Conservation (phyloP, 2,329 filamentous ascomycete genomes). For the Alternaria sp. region DNA sequence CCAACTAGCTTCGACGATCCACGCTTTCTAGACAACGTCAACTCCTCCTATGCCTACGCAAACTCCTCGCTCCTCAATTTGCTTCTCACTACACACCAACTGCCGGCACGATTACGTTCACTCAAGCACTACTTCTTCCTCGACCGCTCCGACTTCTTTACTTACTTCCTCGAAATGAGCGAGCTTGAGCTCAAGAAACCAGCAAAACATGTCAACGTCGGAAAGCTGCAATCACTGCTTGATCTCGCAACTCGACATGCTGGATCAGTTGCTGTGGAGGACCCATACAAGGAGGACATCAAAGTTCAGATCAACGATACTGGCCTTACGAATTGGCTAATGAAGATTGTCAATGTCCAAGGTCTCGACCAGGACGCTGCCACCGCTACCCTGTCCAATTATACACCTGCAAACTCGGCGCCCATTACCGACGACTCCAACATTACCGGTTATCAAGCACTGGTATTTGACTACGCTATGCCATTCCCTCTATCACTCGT, state of each 20-base stretch:
- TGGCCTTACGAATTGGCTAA: constrained; percentile 89
- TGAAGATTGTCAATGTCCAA: constrained; percentile 95
- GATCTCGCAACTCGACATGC: constrained; percentile 96
- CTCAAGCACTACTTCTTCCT: constrained; percentile 99
- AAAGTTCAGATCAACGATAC: constrained; percentile 97
- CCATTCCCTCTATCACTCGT: constrained; percentile 96
- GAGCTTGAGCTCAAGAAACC: constrained; percentile 89
- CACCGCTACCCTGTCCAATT: constrained; percentile 69
- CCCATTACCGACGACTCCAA: constrained; percentile 78
- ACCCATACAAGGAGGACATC: constrained; percentile 98
- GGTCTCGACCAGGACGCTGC: constrained; percentile 86
- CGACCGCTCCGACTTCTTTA: constrained; percentile 96
- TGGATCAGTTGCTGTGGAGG: constrained; percentile 89
- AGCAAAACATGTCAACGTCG: constrained; percentile 86
- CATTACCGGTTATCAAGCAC: constrained; percentile 87
- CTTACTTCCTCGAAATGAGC: constrained; percentile 93
- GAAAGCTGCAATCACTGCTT: constrained; percentile 93
- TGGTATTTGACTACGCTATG: constrained; percentile 93
- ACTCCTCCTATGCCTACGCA: constrained; percentile 91
- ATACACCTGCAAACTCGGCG: constrained; percentile 70
- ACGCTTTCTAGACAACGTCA: constrained; percentile 94
- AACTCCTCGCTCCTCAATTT: constrained; percentile 93
- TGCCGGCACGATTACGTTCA: constrained; percentile 85
- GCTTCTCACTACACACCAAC: constrained; percentile 88
- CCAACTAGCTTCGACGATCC: constrained; percentile 90